Percentiles rank a stretch among this genome's conserved stretches.
Evolutionary conservation across 2,329 filamentous ascomycete genomes (phyloP).

Genomic region (Fusarium sp.): DNA sequence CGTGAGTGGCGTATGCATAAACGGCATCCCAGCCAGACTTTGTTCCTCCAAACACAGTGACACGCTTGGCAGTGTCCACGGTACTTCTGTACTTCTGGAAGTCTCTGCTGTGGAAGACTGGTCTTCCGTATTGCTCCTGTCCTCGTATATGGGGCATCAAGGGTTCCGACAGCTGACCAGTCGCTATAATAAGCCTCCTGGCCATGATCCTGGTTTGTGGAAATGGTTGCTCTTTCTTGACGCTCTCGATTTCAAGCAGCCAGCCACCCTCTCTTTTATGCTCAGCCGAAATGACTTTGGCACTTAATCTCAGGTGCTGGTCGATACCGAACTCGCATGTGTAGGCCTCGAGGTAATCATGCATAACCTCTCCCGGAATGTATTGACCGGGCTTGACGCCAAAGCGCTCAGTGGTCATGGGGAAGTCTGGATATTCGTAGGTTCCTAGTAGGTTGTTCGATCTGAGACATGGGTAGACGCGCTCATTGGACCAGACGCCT

Average conservation of each 20-base stretch:
- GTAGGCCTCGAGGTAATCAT: conserved; percentile 54
- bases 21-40: conserved; percentile 70
- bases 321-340: conserved; percentile 61
- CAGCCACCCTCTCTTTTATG: conserved; percentile 29
- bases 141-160: conserved; percentile 56
- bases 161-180: conserved; percentile 60
- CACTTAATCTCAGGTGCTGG: conserved; percentile 60
- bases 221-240: background rate
- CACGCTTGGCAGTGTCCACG: conserved; percentile 49
- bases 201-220: background rate
- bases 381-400: conserved; percentile 50
- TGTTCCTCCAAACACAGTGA: conserved; percentile 64
- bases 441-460: conserved; percentile 61
- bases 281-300: conserved; percentile 60
- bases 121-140: conserved; percentile 51
- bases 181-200: conserved; percentile 60
- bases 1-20: conserved; percentile 59
- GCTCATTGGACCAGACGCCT: conserved; percentile 70
- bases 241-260: background rate
- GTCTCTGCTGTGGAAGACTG: conserved; percentile 59
- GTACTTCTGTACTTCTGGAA: conserved; percentile 50
- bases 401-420: conserved; percentile 63
- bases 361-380: conserved; percentile 53
- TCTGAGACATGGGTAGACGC: conserved; percentile 70
- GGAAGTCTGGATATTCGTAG: conserved; percentile 72